Percentiles rank a stretch among this genome's conserved stretches.
Evolutionary conservation across 2,329 filamentous ascomycete species (phyloP).

Genomic region (Atkinsonella texensis): DNA sequence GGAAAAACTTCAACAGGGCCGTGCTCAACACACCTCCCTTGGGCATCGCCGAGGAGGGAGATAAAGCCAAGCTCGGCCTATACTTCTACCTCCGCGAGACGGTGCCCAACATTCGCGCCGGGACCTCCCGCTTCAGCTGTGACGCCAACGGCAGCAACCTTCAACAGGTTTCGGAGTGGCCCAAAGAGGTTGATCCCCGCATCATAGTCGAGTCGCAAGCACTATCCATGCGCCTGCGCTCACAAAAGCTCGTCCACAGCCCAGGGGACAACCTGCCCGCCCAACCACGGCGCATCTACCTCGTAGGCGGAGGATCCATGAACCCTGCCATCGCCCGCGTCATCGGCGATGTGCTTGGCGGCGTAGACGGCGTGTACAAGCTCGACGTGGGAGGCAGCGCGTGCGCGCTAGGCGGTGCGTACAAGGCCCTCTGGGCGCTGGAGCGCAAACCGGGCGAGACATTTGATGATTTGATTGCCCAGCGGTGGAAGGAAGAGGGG

Average conservation of each 20-base stretch:
- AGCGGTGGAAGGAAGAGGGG: constrained; percentile 73
- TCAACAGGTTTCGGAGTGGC: constrained; percentile 24
- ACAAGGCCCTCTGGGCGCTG: constrained; percentile 90
- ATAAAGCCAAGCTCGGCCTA: constrained; percentile 73
- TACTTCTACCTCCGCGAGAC: constrained; percentile 95
- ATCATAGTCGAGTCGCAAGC: constrained; percentile 91
- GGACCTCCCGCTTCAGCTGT: constrained; percentile 73
- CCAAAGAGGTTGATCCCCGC: constrained; percentile 62
- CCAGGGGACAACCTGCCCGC: constrained; percentile 50
- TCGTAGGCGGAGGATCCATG: constrained; percentile 82
- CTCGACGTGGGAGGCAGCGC: constrained; percentile 92
- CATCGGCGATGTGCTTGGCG: constrained; percentile 78
- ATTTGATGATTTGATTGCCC: constrained; percentile 79
- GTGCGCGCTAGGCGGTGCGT: constrained; percentile 84
- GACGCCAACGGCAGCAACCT: constrained; percentile 42
- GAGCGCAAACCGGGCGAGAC: constrained; percentile 57
- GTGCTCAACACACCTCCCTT: constrained; percentile 59
- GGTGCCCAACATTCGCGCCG: constrained; percentile 77
- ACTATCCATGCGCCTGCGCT: constrained; percentile 78
- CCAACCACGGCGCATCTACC: constrained; percentile 81
- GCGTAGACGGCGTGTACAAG: constrained; percentile 79
- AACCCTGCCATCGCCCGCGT: constrained; percentile 83
- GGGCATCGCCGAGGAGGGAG: constrained; percentile 40
- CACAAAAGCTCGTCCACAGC: constrained; percentile 57
- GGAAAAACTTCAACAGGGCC: constrained; percentile 69